Evolutionary conservation across 495 filamentous ascomycete species (phyloP).

Genomic region (Daldinia childiae): DNA sequence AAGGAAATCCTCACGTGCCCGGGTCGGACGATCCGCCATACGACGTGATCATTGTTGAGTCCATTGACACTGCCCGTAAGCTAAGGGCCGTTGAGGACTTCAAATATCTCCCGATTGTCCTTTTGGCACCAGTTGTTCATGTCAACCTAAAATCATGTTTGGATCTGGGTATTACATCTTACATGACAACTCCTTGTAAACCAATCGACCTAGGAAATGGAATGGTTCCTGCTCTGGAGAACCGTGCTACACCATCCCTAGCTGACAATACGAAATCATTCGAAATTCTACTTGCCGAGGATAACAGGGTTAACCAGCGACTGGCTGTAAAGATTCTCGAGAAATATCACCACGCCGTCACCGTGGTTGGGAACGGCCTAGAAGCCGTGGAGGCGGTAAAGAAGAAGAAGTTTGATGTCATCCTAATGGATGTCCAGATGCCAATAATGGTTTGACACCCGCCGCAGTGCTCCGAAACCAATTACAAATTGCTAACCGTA

Average conservation of each 20-base stretch:
- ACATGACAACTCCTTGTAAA: slow-evolving; percentile 98
- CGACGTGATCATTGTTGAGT: slow-evolving; percentile 98
- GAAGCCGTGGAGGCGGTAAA: slow-evolving; percentile 92
- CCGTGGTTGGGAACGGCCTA: slow-evolving; percentile 92
- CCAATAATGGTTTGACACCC: slow-evolving; percentile 79
- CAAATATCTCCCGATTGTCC: slow-evolving; percentile 96
- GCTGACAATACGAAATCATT: slow-evolving; percentile 96
- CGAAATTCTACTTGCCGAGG: slow-evolving; percentile 94
- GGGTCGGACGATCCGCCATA: slow-evolving; percentile 71
- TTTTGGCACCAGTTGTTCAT: slow-evolving; percentile 89
- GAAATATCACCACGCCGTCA: slow-evolving; percentile 97
- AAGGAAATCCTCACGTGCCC: slow-evolving; percentile 63
- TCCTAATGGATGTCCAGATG: slow-evolving; percentile 99
- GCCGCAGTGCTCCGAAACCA: not conserved
- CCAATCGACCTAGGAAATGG: slow-evolving; percentile 97
- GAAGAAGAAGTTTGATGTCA: slow-evolving; percentile 91
- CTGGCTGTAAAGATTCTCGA: slow-evolving; percentile 96
- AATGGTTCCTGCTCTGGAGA: slow-evolving; percentile 97
- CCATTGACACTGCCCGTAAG: slow-evolving; percentile 85
- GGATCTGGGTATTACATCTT: slow-evolving; percentile 95
- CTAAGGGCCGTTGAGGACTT: slow-evolving; percentile 90
- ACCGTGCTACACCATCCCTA: slow-evolving; percentile 87
- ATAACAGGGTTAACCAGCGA: slow-evolving; percentile 97
- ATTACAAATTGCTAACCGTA: slow-evolving; percentile 43
- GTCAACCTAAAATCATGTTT: slow-evolving; percentile 94